phyloP scores from a whole-genome alignment of 495 filamentous ascomycete genomes.

The Thermothielavioides terrestris region DNA sequence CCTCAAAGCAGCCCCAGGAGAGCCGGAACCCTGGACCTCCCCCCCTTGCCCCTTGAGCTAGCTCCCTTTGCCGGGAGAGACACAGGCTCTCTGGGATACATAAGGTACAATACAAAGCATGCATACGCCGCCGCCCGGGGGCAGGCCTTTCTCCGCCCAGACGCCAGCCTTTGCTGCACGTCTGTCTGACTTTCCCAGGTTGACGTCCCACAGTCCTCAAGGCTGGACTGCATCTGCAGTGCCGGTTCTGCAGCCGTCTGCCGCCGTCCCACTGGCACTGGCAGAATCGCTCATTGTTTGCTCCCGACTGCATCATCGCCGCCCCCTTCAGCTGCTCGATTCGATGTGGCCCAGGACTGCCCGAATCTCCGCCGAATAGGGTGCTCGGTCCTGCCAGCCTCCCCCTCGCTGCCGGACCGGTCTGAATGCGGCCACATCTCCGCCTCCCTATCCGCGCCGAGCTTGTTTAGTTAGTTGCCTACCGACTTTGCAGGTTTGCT shows the following conservation, averaged over 20 bases:
- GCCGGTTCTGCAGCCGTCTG: constrained; percentile 26
- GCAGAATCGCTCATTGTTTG: constrained; percentile 28
- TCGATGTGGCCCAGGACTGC: too few relatives aligned
- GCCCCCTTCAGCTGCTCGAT: not conserved
- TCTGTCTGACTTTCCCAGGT: constrained; percentile 28
- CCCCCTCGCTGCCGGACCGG: too few relatives aligned
- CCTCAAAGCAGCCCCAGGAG: not conserved
- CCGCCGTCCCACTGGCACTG: constrained; percentile 17
- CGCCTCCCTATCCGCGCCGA: too few relatives aligned
- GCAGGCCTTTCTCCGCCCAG: constrained; percentile 19
- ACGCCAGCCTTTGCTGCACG: constrained; percentile 22
- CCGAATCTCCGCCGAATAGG: too few relatives aligned
- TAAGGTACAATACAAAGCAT: too few relatives aligned
- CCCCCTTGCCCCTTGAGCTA: too few relatives aligned
- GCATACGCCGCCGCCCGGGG: constrained; percentile 26
- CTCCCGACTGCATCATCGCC: constrained; percentile 11
- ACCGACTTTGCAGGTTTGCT: too few relatives aligned
- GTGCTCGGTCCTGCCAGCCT: too few relatives aligned
- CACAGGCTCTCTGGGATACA: constrained; percentile 1
- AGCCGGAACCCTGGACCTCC: not conserved
- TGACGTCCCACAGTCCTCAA: constrained; percentile 19
- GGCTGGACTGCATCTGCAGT: constrained; percentile 26
- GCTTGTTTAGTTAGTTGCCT: too few relatives aligned
- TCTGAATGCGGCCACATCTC: too few relatives aligned
- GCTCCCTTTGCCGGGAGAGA: constrained; percentile 2